phyloP scores from a whole-genome alignment of 2,329 filamentous ascomycete species.

The Stagonosporopsis tanaceti region DNA sequence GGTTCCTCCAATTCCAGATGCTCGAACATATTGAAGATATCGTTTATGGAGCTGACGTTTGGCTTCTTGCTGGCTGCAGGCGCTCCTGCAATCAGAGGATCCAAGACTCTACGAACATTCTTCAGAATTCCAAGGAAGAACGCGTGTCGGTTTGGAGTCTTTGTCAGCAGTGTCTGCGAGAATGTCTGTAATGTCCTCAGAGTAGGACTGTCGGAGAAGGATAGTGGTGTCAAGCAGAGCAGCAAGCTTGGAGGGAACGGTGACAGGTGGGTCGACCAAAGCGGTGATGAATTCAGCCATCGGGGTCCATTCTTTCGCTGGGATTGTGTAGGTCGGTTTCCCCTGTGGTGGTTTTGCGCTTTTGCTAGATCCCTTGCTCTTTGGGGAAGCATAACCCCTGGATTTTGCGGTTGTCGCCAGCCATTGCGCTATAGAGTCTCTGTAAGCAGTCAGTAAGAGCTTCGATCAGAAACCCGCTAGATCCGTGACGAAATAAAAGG shows the following conservation, averaged over 20 bases:
- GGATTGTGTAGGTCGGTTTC: conserved; percentile 45
- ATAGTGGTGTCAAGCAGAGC: conserved; percentile 52
- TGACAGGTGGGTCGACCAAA: conserved; percentile 28
- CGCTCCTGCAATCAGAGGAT: background rate
- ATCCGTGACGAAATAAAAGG: background rate
- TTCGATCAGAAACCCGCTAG: background rate
- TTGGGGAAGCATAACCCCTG: background rate
- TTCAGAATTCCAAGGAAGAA: conserved; percentile 50
- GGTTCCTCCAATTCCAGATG: conserved; percentile 50
- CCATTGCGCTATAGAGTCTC: background rate
- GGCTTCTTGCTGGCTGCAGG: conserved; percentile 5
- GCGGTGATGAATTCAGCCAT: conserved; percentile 51
- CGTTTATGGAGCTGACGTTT: background rate
- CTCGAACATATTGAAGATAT: conserved; percentile 47
- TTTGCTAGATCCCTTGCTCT: background rate
- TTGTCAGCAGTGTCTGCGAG: conserved; percentile 22
- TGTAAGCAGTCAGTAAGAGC: background rate
- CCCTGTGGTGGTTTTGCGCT: background rate
- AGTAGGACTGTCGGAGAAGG: conserved; percentile 42
- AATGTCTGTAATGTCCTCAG: conserved; percentile 19
- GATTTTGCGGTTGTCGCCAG: background rate
- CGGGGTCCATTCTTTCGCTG: conserved; percentile 50
- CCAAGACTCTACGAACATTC: conserved; percentile 31
- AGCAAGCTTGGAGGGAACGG: conserved; percentile 42
- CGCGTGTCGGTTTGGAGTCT: conserved; percentile 33